Percentiles rank a stretch among this genome's conserved stretches.
phyloP scores from a whole-genome alignment of 768 basidiomycete species.

The Crepidotus variabilis region DNA sequence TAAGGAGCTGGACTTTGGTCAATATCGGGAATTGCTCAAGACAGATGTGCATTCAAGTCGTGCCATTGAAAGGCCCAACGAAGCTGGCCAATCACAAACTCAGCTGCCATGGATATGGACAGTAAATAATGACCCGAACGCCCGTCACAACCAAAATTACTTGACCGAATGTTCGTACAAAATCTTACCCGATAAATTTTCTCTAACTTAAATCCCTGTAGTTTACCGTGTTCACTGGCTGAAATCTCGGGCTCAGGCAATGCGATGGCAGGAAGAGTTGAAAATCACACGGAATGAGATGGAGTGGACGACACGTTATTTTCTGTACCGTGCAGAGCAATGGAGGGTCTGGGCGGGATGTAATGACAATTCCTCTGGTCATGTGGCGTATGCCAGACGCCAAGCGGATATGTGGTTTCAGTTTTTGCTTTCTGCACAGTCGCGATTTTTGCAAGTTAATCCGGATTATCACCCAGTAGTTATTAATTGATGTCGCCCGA shows the following conservation, averaged over 20 bases:
- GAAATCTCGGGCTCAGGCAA: constrained; percentile 12
- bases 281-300: constrained; percentile 16
- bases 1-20: no score
- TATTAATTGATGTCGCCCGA: no score
- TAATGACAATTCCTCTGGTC: no score
- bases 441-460: no score
- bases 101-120: constrained; percentile 2
- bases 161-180: constrained; percentile 1
- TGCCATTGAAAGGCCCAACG: not conserved
- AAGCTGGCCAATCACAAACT: not conserved
- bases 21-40: not conserved
- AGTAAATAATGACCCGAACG: not conserved
- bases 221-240: constrained; percentile 17
- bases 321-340: constrained; percentile 10
- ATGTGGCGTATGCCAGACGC: no score
- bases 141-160: not conserved
- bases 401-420: no score
- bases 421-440: no score
- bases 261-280: constrained; percentile 18
- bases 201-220: not conserved
- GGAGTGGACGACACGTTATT: constrained; percentile 12
- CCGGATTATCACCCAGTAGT: no score
- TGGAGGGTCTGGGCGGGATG: no score
- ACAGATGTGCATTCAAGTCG: not conserved
- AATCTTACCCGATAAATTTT: not conserved